Base-by-base conservation (phyloP, 2,329 filamentous ascomycete genomes). In the Penicillium verrucosum region DNA sequence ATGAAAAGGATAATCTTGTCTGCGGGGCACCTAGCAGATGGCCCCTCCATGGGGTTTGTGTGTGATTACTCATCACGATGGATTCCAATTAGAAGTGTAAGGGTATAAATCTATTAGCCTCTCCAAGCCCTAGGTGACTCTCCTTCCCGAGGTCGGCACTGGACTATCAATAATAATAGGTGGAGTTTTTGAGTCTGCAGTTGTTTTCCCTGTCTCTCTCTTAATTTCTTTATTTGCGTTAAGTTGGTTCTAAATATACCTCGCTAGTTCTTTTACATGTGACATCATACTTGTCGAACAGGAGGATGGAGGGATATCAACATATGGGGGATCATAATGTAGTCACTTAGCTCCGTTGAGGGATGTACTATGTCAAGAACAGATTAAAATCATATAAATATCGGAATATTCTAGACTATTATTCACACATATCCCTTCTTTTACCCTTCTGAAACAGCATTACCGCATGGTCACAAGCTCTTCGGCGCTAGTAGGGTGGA, bases 401-500 rank as follows among this genome's bases (percentile, higher is more conserved):
- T 51, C 12, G 23, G 23, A 27, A 36, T 43, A 5, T 43, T 50
- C 46, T 51, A 43, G 12, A 34, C 27, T 27, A 51, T 48, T 54
- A 54, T 51, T 50, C 46, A 41, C 52, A 51, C 1, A 37, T 48
- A 12, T 25, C 16, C 18, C 18, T 29, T 21, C 46, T 44, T 46
- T 56, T 36, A 58, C 48, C 48, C 27, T 48, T 38, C 23, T 18
- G 5, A 18, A 30, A 27, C 1, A 60, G 38, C 32, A 62, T 55
- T 68, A 72, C 55, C 67, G 87, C 61, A 73, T 36, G 25, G 73
- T 75, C 48, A 90, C 88, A 74, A 91, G 70, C 76, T 91, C 88
- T 75, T 91, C 88, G 1, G 88, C 85, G 65, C 86, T 89, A 12
- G 88, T 91, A 21, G 88, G 88, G 75, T 91, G 88, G 65, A 91